Conservation (phyloP, 83 land plant species). For the Diphasiastrum complanatum region DNA sequence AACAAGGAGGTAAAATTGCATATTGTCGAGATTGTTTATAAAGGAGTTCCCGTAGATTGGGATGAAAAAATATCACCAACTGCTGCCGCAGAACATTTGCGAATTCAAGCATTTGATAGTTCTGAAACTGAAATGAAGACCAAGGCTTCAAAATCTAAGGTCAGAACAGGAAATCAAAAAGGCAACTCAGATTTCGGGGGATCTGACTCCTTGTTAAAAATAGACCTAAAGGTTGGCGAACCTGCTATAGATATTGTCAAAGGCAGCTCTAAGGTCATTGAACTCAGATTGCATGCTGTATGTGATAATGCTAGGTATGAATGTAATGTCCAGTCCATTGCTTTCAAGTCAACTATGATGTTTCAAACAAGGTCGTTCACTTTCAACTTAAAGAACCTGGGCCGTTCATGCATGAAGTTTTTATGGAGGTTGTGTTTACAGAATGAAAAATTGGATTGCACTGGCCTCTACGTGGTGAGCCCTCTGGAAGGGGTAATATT, state of each 20-base stretch:
- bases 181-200: not conserved
- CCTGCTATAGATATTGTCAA: conserved; percentile 24
- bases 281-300: conserved; percentile 23
- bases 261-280: conserved; percentile 20
- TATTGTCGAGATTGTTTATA: conserved; percentile 20
- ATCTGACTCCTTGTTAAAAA: no score
- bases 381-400: conserved; percentile 21
- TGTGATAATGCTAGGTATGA: conserved; percentile 29
- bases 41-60: not conserved
- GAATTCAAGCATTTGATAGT: conserved; percentile 5
- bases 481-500: conserved; percentile 15
- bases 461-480: conserved; percentile 17
- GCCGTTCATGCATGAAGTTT: conserved; percentile 19
- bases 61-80: conserved; percentile 3
- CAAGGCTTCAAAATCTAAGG: not conserved
- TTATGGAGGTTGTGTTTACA: conserved; percentile 18
- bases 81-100: not conserved
- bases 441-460: conserved; percentile 3
- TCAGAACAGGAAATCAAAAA: not conserved
- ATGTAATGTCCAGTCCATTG: conserved; percentile 19
- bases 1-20: conserved; percentile 25
- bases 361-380: conserved; percentile 25
- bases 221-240: conserved; percentile 8
- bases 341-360: conserved; percentile 42
- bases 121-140: not conserved